Base-by-base conservation (phyloP, 208 protist species). In the Acanthamoeba castellanii region DNA sequence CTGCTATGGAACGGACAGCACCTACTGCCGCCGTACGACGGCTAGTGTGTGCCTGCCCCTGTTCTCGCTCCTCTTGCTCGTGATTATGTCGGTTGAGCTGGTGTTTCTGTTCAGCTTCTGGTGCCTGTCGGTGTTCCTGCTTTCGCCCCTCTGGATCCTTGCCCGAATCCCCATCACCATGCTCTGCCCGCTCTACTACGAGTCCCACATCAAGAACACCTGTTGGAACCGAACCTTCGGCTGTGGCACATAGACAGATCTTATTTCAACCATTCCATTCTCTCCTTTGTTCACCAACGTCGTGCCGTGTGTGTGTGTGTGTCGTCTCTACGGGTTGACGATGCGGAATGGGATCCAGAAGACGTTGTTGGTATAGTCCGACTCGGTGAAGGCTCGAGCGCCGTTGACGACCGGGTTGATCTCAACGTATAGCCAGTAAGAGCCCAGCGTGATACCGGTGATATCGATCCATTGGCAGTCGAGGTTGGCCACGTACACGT, bases 401-500 rank as follows among this genome's bases (percentile, higher is more conserved):
- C 55, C 55, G 84, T 90, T 66, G 50, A 66, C 3, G 45, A 74
- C 22, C 34, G 45, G 37, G 61, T 92, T 76, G 42, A 92, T 42
- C 87, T 76, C 57, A n/a, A 78, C 37, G 34, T 92, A 50, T 0
- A 70, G 32, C 42, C 42, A 92, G 87, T 76, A 92, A 34, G 34
- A 42, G 0, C 61, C 82, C 25, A 89, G 30, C 32, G 55, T 70
- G 32, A 70, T 50, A 14, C 45, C 45, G 27, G 87, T 92, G 57
- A 92, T 76, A 20, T 92, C 87, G 57, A 92, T 76, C 87, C 87
- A 92, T 27, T 92, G 87, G 59, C 87, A 92, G 61, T 92, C 87
- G 27, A 92, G 59, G 11, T 74, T 42, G n/a, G 50, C 59, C 8
- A 14, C 20, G 87, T 92, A 92, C 57, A 92, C 87, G 37, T 92